A percentile compares a stretch with the other conserved stretches of the same genome.
These are phyloP conservation scores for Crithidia fasciculata DNA, from an alignment of 208 protist genomes.

Conservation along the genomic window DNA sequence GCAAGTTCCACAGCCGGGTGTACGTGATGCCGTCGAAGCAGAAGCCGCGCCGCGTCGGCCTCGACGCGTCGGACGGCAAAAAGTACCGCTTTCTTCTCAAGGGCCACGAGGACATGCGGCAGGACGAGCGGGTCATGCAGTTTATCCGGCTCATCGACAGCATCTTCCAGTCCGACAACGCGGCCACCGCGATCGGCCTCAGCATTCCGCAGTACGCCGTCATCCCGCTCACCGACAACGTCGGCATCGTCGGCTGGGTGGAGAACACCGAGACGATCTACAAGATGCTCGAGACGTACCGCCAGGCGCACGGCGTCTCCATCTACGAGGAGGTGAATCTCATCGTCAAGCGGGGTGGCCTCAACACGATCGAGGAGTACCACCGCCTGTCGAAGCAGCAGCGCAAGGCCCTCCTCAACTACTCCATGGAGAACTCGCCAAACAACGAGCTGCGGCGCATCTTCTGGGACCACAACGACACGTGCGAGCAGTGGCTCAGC, in stretches of 20 bases:
- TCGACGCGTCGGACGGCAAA: constrained; percentile 95
- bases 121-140: constrained; percentile 99
- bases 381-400: constrained; percentile 78
- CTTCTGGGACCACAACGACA: constrained; percentile 97
- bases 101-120: constrained; percentile 97
- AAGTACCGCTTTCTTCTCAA: constrained; percentile 99
- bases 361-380: constrained; percentile 87
- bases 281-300: constrained; percentile 88
- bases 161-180: constrained; percentile 93
- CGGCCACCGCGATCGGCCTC: constrained; percentile 86
- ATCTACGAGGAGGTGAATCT: constrained; percentile 90
- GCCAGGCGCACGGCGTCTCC: constrained; percentile 68
- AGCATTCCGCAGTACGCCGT: constrained; percentile 97
- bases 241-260: constrained; percentile 99
- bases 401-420: constrained; percentile 88
- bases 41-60: constrained; percentile 97
- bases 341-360: constrained; percentile 71
- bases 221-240: constrained; percentile 99
- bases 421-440: constrained; percentile 94
- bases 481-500: constrained; percentile 98
- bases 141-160: constrained; percentile 99
- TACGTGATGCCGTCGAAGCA: constrained; percentile 99
- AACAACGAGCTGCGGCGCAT: constrained; percentile 96
- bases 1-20: constrained; percentile 92
- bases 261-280: constrained; percentile 98